These are phyloP conservation scores for Aechmea fasciata DNA, from an alignment of 176 grass and related monocot species.

Conservation along the genomic window DNA sequence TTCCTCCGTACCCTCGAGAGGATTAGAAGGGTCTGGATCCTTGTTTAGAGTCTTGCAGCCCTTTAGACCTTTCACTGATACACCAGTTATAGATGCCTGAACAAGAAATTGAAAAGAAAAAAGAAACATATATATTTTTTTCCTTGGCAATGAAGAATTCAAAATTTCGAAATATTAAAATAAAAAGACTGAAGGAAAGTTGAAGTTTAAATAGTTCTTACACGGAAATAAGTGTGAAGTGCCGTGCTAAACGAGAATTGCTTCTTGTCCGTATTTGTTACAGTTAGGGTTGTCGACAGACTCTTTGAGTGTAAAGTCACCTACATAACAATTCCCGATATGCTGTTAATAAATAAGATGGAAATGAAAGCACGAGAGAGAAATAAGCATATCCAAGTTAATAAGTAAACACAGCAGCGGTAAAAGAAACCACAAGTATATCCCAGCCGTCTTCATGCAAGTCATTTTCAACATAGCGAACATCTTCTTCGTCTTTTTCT, in stretches of 20 bases:
- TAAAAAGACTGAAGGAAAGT: background rate
- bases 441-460: too few relatives aligned
- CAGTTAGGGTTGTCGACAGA: conserved; percentile 55
- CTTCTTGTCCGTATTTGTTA: conserved; percentile 74
- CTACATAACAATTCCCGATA: conserved; percentile 26
- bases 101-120: conserved; percentile 17
- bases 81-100: conserved; percentile 74
- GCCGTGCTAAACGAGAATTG: conserved; percentile 78
- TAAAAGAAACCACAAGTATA: too few relatives aligned
- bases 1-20: conserved; percentile 66
- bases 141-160: background rate
- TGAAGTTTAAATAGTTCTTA: conserved; percentile 40
- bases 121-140: conserved; percentile 3
- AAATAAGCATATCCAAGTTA: conserved; percentile 2
- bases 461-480: too few relatives aligned
- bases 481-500: too few relatives aligned
- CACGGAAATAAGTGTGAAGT: conserved; percentile 83
- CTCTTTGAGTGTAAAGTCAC: conserved; percentile 57
- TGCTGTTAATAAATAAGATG: background rate
- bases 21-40: conserved; percentile 84
- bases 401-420: too few relatives aligned
- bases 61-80: conserved; percentile 83
- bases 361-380: background rate
- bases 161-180: background rate
- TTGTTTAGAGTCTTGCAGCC: conserved; percentile 83